A percentile compares a stretch with the other conserved stretches of the same genome.
Evolutionary conservation across 805 yeast species (phyloP).

Genomic region (Candida namnaoensis): DNA sequence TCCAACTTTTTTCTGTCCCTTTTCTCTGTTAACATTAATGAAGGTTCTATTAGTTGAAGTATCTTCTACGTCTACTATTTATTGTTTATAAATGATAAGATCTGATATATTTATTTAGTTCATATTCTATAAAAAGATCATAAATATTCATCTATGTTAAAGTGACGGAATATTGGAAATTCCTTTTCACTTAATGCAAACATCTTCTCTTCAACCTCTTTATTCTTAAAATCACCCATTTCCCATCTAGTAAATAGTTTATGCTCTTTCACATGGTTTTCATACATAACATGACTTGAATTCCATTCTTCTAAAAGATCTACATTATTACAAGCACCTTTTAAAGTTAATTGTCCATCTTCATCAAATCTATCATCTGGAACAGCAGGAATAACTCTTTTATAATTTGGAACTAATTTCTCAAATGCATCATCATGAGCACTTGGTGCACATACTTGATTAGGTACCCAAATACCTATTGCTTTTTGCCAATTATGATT

Average conservation of each 20-base stretch:
- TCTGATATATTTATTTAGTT: no score
- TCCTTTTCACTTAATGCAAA: slow-evolving; percentile 12
- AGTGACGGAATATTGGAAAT: slow-evolving; percentile 27
- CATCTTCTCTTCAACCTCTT: slow-evolving; percentile 2
- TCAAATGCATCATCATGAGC: not conserved
- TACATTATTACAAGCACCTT: slow-evolving; percentile 23
- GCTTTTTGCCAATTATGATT: slow-evolving; percentile 31
- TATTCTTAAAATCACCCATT: slow-evolving; percentile 6
- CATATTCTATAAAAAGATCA: not conserved
- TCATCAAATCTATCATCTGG: slow-evolving; percentile 7
- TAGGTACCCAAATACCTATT: slow-evolving; percentile 37
- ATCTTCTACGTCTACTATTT: no score
- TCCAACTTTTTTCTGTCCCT: no score
- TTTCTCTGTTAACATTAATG: no score
- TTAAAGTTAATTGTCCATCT: slow-evolving; percentile 12
- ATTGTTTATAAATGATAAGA: no score
- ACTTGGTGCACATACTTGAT: slow-evolving; percentile 23
- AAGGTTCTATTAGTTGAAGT: no score
- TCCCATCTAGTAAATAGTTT: not conserved
- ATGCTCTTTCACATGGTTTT: not conserved
- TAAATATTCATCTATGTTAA: slow-evolving; percentile 8
- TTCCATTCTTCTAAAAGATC: slow-evolving; percentile 26
- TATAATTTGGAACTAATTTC: no score
- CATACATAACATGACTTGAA: not conserved
- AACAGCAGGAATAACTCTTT: slow-evolving; percentile 8